phyloP scores from a whole-genome alignment of 192 early-diverging fungal genomes.

The Backusella psychrophila region DNA sequence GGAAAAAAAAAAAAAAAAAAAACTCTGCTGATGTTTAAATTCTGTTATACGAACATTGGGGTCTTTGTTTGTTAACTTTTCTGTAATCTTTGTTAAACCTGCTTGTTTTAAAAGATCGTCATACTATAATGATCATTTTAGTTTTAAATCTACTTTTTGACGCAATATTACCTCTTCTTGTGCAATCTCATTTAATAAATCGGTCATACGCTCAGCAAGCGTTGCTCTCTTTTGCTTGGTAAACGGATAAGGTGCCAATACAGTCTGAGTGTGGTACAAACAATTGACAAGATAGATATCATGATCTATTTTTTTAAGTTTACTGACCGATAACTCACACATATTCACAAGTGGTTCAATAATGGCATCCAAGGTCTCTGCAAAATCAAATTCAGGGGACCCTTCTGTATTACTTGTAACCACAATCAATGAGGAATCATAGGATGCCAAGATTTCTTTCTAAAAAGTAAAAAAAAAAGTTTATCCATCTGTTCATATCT shows the following conservation, averaged over 20 bases:
- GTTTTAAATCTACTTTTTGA: too few relatives aligned
- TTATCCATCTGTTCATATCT: background rate
- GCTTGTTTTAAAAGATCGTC: conserved; percentile 60
- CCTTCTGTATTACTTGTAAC: conserved; percentile 32
- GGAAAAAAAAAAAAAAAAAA: too few relatives aligned
- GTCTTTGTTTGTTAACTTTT: conserved; percentile 55
- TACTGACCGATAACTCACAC: conserved; percentile 57
- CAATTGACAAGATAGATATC: conserved; percentile 80
- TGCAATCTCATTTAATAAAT: conserved; percentile 60
- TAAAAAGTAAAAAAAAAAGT: conserved; percentile 19
- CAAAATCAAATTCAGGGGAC: conserved; percentile 57
- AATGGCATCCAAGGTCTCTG: conserved; percentile 60
- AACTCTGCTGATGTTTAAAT: background rate
- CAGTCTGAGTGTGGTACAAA: conserved; percentile 66
- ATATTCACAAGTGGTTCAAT: conserved; percentile 72
- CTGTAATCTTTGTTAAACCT: conserved; percentile 51
- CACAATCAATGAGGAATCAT: conserved; percentile 67
- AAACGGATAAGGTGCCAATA: conserved; percentile 62
- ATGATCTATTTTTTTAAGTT: conserved; percentile 54
- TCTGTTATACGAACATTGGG: conserved; percentile 39
- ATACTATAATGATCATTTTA: conserved; percentile 42
- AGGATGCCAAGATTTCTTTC: conserved; percentile 81
- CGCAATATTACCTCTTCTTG: conserved; percentile 55
- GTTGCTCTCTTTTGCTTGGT: conserved; percentile 53
- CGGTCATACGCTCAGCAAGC: conserved; percentile 62